These are phyloP conservation scores for Penicillium ochrochloron DNA, from an alignment of 495 filamentous ascomycete genomes.

Conservation along the genomic window DNA sequence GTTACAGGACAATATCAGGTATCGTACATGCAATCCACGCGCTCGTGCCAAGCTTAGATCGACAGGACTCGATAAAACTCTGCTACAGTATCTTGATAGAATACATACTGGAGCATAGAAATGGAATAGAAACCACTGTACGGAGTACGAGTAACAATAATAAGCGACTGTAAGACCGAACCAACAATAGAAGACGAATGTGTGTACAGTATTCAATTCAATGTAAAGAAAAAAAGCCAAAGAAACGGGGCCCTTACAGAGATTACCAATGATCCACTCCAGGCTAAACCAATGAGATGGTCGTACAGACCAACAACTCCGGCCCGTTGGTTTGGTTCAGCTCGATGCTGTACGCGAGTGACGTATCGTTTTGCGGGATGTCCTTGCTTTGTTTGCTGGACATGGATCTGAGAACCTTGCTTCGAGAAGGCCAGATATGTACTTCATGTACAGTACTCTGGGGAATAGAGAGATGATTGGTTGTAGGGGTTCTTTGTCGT, in stretches of 20 bases:
- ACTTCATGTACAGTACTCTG: background rate
- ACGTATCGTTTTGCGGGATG: constrained; percentile 18
- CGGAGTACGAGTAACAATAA: background rate
- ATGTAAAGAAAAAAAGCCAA: background rate
- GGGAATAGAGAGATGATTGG: background rate
- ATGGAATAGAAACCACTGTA: background rate
- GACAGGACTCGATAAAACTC: background rate
- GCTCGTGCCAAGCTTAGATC: background rate
- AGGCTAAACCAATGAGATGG: background rate
- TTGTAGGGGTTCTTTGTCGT: too few species aligned
- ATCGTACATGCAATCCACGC: too few species aligned
- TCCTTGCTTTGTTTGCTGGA: constrained; percentile 19
- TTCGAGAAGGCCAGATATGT: constrained; percentile 26
- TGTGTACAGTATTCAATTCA: background rate
- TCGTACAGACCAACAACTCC: background rate
- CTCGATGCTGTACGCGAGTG: constrained; percentile 22
- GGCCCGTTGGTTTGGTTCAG: constrained; percentile 19
- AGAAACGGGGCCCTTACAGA: background rate
- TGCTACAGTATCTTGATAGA: background rate
- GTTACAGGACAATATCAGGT: background rate
- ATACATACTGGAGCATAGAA: background rate
- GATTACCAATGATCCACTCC: background rate
- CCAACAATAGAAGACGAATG: background rate
- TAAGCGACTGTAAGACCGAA: background rate
- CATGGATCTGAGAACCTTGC: constrained; percentile 33